Conservation (phyloP, 73 alveolate genomes). For the Uronychia setigera region DNA sequence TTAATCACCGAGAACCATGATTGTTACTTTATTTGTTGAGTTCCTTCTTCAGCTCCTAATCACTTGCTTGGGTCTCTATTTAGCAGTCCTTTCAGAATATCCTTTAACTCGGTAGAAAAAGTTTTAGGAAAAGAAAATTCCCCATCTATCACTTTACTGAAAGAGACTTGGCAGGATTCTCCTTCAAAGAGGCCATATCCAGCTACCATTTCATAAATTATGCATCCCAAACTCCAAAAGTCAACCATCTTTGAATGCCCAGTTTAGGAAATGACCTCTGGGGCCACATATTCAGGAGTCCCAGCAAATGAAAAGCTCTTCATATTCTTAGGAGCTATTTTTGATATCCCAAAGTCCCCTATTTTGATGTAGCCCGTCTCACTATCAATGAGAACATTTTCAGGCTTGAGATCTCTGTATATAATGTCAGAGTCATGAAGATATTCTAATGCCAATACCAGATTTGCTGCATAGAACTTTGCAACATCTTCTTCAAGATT, state of each 20-base stretch:
- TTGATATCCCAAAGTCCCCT: slow-evolving; percentile 78
- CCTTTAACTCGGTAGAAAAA: not conserved
- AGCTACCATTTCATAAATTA: slow-evolving; percentile 29
- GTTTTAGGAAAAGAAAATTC: not conserved
- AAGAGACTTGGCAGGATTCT: not conserved
- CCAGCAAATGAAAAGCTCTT: slow-evolving; percentile 33
- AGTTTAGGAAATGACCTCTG: slow-evolving; percentile 2
- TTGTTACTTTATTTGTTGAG: no score
- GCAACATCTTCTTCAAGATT: slow-evolving; percentile 45
- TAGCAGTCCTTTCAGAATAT: not conserved
- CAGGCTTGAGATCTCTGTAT: slow-evolving; percentile 78
- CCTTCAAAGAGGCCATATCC: slow-evolving; percentile 36
- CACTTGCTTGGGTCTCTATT: not conserved
- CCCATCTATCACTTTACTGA: no score
- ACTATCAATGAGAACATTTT: slow-evolving; percentile 55
- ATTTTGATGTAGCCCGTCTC: slow-evolving; percentile 59
- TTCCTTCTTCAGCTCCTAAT: no score
- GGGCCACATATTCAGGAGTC: slow-evolving; percentile 36
- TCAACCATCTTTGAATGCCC: slow-evolving; percentile 30
- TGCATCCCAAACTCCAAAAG: slow-evolving; percentile 43
- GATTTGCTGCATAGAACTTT: slow-evolving; percentile 59
- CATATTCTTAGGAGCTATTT: slow-evolving; percentile 27
- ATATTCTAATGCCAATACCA: slow-evolving; percentile 66
- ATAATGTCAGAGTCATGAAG: slow-evolving; percentile 60
- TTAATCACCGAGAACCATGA: no score